A percentile compares a stretch with the other conserved stretches of the same genome.
Conservation (phyloP, 225 moss, liverwort and hornwort species). For the Neckera pumila region DNA sequence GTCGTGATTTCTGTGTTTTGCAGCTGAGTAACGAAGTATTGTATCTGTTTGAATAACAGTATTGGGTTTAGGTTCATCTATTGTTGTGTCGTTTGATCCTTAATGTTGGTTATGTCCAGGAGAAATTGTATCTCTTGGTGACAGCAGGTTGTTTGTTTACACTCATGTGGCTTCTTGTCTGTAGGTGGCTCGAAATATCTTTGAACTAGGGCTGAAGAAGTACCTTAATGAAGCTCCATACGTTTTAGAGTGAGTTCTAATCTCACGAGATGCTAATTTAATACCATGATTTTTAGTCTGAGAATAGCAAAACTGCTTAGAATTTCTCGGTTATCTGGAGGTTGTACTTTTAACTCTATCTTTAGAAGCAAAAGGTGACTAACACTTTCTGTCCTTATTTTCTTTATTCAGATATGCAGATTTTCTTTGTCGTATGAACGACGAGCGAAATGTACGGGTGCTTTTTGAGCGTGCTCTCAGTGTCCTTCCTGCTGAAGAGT, state of each 20-base stretch:
- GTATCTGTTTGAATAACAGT: not conserved
- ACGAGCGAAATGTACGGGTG: conserved; percentile 93
- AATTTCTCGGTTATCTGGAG: not conserved
- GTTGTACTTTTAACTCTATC: not conserved
- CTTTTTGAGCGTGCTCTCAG: conserved; percentile 93
- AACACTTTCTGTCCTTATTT: not conserved
- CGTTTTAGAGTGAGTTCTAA: conserved; percentile 80
- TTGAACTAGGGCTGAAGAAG: conserved; percentile 96
- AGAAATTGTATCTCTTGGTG: not conserved
- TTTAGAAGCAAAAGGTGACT: not conserved
- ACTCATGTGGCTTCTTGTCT: conserved; percentile 6
- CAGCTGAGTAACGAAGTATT: not conserved
- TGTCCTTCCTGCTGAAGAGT: conserved; percentile 87
- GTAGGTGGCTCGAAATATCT: conserved; percentile 99
- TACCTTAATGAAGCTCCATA: conserved; percentile 89
- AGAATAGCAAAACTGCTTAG: not conserved
- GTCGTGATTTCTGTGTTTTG: not conserved
- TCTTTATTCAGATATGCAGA: conserved; percentile 72
- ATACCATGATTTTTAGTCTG: not conserved
- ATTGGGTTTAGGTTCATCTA: not conserved
- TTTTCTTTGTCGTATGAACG: conserved; percentile 96
- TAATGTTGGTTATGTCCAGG: not conserved
- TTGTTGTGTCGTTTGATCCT: not conserved
- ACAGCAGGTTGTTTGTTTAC: not conserved
- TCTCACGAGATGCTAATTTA: not conserved